Conservation (phyloP, 305 asterid genomes). For the Fraxinus greggii region DNA sequence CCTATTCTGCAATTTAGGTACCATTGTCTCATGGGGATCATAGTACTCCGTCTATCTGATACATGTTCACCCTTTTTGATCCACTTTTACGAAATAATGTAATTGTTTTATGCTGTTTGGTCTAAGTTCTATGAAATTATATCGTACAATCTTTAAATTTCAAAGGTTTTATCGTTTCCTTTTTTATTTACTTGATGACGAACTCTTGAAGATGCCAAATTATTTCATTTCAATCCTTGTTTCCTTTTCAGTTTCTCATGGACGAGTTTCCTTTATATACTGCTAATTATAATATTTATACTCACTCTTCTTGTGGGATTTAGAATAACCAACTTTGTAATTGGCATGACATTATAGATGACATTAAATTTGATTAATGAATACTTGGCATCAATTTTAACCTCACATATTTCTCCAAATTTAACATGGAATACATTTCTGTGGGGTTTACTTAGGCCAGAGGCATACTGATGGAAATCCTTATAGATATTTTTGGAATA, state of each 20-base stretch:
- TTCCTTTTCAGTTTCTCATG: slow-evolving; percentile 18
- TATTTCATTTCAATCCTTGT: slow-evolving; percentile 2
- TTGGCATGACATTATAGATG: background rate
- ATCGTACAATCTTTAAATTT: background rate
- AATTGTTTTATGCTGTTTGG: background rate
- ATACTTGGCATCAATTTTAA: slow-evolving; percentile 4
- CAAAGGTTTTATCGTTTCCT: slow-evolving; percentile 8
- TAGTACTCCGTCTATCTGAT: background rate
- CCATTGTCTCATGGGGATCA: background rate
- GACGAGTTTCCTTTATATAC: slow-evolving; percentile 2
- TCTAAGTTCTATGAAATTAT: background rate
- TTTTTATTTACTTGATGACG: background rate
- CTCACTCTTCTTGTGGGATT: background rate
- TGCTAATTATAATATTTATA: background rate
- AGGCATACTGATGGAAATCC: background rate
- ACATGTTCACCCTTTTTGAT: background rate
- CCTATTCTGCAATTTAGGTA: background rate
- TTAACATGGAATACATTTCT: background rate
- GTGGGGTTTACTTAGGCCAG: background rate
- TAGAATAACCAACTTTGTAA: background rate
- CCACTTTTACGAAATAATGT: background rate
- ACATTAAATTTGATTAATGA: background rate
- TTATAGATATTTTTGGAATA: background rate
- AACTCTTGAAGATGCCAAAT: background rate
- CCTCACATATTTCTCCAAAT: background rate